These are phyloP conservation scores for Hortaea werneckii DNA, from an alignment of 2,329 filamentous ascomycete species.

Conservation along the genomic window DNA sequence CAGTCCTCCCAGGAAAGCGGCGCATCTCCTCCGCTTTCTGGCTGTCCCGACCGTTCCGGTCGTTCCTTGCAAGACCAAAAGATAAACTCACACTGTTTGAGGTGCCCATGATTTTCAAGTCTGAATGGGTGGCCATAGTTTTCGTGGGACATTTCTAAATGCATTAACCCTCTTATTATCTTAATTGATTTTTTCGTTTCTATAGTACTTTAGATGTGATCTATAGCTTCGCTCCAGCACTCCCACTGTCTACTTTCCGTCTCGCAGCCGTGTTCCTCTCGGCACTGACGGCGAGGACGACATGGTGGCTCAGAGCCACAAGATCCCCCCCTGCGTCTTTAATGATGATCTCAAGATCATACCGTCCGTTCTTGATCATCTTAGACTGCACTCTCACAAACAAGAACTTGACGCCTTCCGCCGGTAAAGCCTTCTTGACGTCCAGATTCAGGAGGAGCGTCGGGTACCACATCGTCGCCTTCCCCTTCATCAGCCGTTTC, in stretches of 20 bases:
- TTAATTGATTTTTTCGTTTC: background rate
- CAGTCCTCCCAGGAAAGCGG: slow-evolving; percentile 26
- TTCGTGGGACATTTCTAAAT: slow-evolving; percentile 14
- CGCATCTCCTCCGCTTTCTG: slow-evolving; percentile 14
- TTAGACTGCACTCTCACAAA: slow-evolving; percentile 56
- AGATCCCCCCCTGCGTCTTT: slow-evolving; percentile 54
- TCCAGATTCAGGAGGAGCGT: slow-evolving; percentile 68
- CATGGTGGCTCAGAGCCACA: slow-evolving; percentile 58
- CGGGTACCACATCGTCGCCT: slow-evolving; percentile 57
- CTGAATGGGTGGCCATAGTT: slow-evolving; percentile 24
- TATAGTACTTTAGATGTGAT: background rate
- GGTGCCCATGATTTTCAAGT: slow-evolving; percentile 17
- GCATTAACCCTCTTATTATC: background rate
- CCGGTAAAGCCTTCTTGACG: slow-evolving; percentile 61
- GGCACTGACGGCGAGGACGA: slow-evolving; percentile 53
- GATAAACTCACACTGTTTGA: slow-evolving; percentile 21
- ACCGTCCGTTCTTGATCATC: slow-evolving; percentile 57
- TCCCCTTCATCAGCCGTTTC: slow-evolving; percentile 15
- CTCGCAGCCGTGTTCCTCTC: slow-evolving; percentile 51
- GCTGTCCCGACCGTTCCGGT: slow-evolving; percentile 10
- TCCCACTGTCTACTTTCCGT: slow-evolving; percentile 22
- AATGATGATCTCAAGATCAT: slow-evolving; percentile 63
- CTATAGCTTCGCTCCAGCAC: slow-evolving; percentile 13
- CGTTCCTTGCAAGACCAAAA: slow-evolving; percentile 21
- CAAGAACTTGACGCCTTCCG: slow-evolving; percentile 61